These are phyloP conservation scores for Sorghum bicolor DNA, from an alignment of 176 grass and related monocot species.

Conservation along the genomic window Sorghum_bicolor_NCBIv3 NC_012872.2:7249501-7250000, in stretches of 20 bases:
- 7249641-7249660: slow-evolving; percentile 33
- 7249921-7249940: background rate
- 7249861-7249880: background rate
- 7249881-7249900: slow-evolving; percentile 3
- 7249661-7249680: slow-evolving; percentile 27
- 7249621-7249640: slow-evolving; percentile 32
- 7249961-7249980: slow-evolving; percentile 7
- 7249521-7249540: slow-evolving; percentile 16
- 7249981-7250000: slow-evolving; percentile 26
- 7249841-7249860: slow-evolving; percentile 28
- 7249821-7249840: slow-evolving; percentile 42
- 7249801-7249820: slow-evolving; percentile 19
- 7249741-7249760: slow-evolving; percentile 4
- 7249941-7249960: background rate
- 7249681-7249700: slow-evolving; percentile 3
- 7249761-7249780: background rate
- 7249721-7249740: slow-evolving; percentile 7
- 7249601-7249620: slow-evolving; percentile 44
- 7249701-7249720: slow-evolving; percentile 12
- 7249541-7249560: slow-evolving; percentile 30
- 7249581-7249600: slow-evolving; percentile 29
- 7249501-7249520: background rate
- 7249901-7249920: background rate
- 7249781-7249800: background rate
- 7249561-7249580: slow-evolving; percentile 32